These are phyloP conservation scores for Lipomyces spencermartinsiae DNA, from an alignment of 805 yeast species.

Conservation along the genomic window DNA sequence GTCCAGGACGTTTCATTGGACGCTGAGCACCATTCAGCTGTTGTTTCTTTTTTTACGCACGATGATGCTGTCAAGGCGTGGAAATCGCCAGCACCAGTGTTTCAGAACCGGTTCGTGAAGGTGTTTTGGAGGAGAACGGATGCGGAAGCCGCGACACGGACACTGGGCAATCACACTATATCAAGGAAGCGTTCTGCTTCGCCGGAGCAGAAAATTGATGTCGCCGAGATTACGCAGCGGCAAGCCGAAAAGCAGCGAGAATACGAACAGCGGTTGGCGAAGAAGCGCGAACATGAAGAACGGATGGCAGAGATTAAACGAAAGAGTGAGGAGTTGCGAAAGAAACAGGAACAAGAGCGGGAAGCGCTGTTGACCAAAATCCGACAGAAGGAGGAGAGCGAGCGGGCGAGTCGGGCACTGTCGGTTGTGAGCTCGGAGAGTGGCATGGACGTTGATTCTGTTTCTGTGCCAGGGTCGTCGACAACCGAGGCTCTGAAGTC, in stretches of 20 bases:
- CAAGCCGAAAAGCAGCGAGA: slow-evolving; percentile 52
- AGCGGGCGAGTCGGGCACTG: not conserved
- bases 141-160: slow-evolving; percentile 18
- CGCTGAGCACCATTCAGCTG: slow-evolving; percentile 45
- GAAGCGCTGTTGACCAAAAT: slow-evolving; percentile 36
- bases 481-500: slow-evolving; percentile 43
- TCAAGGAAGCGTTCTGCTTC: slow-evolving; percentile 26
- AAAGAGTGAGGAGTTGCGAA: slow-evolving; percentile 48
- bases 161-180: not conserved
- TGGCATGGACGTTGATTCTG: slow-evolving; percentile 15
- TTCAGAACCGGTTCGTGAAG: slow-evolving; percentile 57
- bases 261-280: slow-evolving; percentile 50
- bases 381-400: slow-evolving; percentile 29
- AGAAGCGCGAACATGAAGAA: slow-evolving; percentile 47
- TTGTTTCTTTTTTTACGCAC: slow-evolving; percentile 49
- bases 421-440: not conserved
- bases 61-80: slow-evolving; percentile 54
- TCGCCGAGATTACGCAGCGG: slow-evolving; percentile 49
- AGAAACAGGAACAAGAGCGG: slow-evolving; percentile 46
- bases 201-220: slow-evolving; percentile 46
- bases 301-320: slow-evolving; percentile 46
- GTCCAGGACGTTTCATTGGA: slow-evolving; percentile 46
- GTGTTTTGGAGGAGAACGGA: slow-evolving; percentile 50
- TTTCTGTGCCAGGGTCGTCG: slow-evolving; percentile 1
- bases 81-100: slow-evolving; percentile 53